Conservation (phyloP, 2,329 filamentous ascomycete species). For the Akanthomyces muscarius region DNA sequence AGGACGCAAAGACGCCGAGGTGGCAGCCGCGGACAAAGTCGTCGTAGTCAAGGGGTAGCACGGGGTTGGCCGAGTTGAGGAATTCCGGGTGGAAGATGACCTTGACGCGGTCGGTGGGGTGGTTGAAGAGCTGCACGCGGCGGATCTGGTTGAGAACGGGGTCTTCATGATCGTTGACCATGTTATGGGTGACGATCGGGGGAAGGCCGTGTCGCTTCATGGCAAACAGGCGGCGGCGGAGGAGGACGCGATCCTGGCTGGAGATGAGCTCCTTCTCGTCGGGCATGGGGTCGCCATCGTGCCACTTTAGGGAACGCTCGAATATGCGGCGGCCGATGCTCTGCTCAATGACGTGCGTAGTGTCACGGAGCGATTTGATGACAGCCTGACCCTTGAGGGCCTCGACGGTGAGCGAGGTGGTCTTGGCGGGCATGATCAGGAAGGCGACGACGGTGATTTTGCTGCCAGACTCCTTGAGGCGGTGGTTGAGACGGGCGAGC, state of each 20-base stretch:
- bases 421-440: constrained; percentile 98
- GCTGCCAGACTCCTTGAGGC: constrained; percentile 77
- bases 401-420: constrained; percentile 89
- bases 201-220: constrained; percentile 92
- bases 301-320: constrained; percentile 91
- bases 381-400: constrained; percentile 95
- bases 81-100: constrained; percentile 98
- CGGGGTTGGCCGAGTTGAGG: constrained; percentile 90
- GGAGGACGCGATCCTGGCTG: constrained; percentile 83
- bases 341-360: constrained; percentile 85
- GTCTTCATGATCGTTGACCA: constrained; percentile 90
- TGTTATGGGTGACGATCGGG: constrained; percentile 98
- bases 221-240: constrained; percentile 86
- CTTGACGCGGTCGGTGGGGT: constrained; percentile 92
- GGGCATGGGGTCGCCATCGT: constrained; percentile 86
- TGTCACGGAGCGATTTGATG: constrained; percentile 92
- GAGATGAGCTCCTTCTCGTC: constrained; percentile 97
- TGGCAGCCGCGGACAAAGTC: constrained; percentile 98
- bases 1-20: constrained; percentile 91
- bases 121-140: constrained; percentile 94
- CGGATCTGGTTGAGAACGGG: constrained; percentile 94
- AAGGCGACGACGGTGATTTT: constrained; percentile 96
- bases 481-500: constrained; percentile 88
- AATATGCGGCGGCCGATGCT: constrained; percentile 92
- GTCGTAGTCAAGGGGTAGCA: constrained; percentile 93